Evolutionary conservation across 2,329 filamentous ascomycete species (phyloP), one percentile per base, ranked within the genome.

Genomic region (Trichocomaceae sp.): DNA sequence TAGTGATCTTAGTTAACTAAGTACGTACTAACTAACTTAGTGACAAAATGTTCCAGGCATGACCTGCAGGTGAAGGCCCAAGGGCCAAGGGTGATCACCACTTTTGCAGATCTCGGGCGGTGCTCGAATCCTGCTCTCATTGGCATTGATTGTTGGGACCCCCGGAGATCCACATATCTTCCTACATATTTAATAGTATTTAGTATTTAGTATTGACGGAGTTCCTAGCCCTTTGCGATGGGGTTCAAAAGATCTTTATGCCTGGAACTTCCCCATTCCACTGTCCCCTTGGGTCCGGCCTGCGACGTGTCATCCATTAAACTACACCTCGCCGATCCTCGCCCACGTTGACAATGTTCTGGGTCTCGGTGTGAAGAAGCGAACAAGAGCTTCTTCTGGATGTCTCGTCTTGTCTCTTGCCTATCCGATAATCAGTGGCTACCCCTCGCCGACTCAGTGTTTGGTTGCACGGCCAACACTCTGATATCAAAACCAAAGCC

Each of bases 221-320:
- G 37, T 44, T 17, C 39, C 17, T 17, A 44, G 39, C n/a, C 41
- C 41, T 46, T 29, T 19, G 45, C 26, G 29, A 52, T 46, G 50
- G 50, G 41, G 19, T 37, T 46, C 17, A 17, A 23, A 47, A 41
- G 44, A 47, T 47, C 51, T 42, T 26, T 13, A 53, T 53, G 37
- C 44, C 20, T 42, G 41, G 23, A 8, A 19, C 39, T n/a, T 47
- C 22, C 33, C 51, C 33, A 47, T 53, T 53, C 51, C 35, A 53
- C 51, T 44, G 47, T 44, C 51, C 47, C 51, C 51, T 53, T 53
- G 51, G 51, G 31, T 53, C 44, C 12, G 22, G 33, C 22, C 51
- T 56, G 49, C 52, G 57, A 57, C 57, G 55, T 59, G 55, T 59
- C 55, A 59, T 55, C 49, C 57, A 52, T 59, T 59, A 53, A 37